phyloP scores from a whole-genome alignment of 1,139 yeast genomes.

The Saccharomyces hybrid region DNA sequence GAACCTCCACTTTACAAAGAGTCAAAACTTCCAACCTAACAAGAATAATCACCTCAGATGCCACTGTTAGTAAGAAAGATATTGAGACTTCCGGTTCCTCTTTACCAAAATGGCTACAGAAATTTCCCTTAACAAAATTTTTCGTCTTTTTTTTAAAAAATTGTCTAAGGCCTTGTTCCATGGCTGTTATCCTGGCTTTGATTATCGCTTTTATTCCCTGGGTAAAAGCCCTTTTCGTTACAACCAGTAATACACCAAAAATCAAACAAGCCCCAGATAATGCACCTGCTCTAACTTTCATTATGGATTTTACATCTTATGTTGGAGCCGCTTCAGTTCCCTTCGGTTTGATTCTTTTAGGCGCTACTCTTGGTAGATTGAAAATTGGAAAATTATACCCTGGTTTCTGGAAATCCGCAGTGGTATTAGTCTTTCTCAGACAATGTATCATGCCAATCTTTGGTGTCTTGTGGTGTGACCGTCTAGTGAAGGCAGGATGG shows the following conservation, averaged over 20 bases:
- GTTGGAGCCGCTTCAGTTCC: slow-evolving; percentile 89
- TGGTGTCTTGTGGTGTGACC: slow-evolving; percentile 51
- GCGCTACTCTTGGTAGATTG: slow-evolving; percentile 79
- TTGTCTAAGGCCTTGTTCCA: slow-evolving; percentile 54
- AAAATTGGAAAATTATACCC: slow-evolving; percentile 50
- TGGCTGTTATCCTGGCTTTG: slow-evolving; percentile 49
- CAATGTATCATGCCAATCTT: slow-evolving; percentile 53
- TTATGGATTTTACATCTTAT: slow-evolving; percentile 72
- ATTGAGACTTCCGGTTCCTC: slow-evolving; percentile 9
- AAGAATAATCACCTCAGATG: slow-evolving; percentile 20
- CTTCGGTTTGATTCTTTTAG: slow-evolving; percentile 68
- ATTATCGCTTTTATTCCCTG: slow-evolving; percentile 75
- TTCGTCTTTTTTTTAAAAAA: slow-evolving; percentile 38
- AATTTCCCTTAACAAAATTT: slow-evolving; percentile 10
- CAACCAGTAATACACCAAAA: slow-evolving; percentile 22
- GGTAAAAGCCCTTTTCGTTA: slow-evolving; percentile 61
- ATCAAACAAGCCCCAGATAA: slow-evolving; percentile 68
- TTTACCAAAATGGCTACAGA: slow-evolving; percentile 6
- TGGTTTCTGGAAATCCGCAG: slow-evolving; percentile 63
- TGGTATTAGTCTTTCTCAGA: slow-evolving; percentile 39
- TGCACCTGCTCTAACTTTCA: slow-evolving; percentile 72
- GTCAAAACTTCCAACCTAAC: slow-evolving; percentile 9
- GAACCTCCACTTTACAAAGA: slow-evolving; percentile 2
- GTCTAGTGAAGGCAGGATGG: slow-evolving; percentile 43
- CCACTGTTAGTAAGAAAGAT: slow-evolving; percentile 13